Base-by-base conservation (phyloP, 2,329 filamentous ascomycete species). In the Pleomassaria siparia region DNA sequence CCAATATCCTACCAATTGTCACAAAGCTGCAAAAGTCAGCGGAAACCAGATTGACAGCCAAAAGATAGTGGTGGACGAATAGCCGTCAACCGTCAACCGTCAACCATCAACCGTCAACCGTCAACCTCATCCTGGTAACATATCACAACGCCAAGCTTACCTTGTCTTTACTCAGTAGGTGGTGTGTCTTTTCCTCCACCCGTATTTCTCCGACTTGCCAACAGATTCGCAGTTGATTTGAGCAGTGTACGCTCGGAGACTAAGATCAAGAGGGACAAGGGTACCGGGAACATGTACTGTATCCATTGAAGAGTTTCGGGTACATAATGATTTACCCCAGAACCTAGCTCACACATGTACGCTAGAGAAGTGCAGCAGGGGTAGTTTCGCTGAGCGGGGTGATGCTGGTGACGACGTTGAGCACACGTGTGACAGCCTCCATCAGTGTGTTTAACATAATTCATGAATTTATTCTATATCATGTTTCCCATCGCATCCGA, bases 401-500 rank as follows among this genome's bases (percentile, higher is more conserved):
- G 36, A 30, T 43, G 13, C 35, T n/a, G n/a, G n/a, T 9, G 44
- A 32, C n/a, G 21, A 18, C 5, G 22, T 22, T n/a, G 13, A 35
- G 13, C 13, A 30, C 25, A 18, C n/a, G n/a, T n/a, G n/a, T n/a
- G n/a, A n/a, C n/a, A n/a, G n/a, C n/a, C n/a, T n/a, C n/a, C n/a
- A n/a, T n/a, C n/a, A n/a, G 35, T 29, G 4, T 29, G 37, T 46
- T 28, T 46, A 41, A 29, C 28, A 33, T 21, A 6, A 29, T 6
- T 35, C 25, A 29, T 33, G 18, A 35, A 30, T 21, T 12, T n/a
- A n/a, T n/a, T 15, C 18, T 29, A 40, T 40, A 9, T 18, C 44
- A 11, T 46, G 18, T 33, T 41, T 33, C 35, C 43, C 43, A n/a
- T 13, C 35, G 18, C 35, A 30, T 41, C 16, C 35, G 18, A 45